A percentile compares a stretch with the other conserved stretches of the same genome.
Evolutionary conservation across 345 rosid species (phyloP).

Genomic region (Garcia nutans): DNA sequence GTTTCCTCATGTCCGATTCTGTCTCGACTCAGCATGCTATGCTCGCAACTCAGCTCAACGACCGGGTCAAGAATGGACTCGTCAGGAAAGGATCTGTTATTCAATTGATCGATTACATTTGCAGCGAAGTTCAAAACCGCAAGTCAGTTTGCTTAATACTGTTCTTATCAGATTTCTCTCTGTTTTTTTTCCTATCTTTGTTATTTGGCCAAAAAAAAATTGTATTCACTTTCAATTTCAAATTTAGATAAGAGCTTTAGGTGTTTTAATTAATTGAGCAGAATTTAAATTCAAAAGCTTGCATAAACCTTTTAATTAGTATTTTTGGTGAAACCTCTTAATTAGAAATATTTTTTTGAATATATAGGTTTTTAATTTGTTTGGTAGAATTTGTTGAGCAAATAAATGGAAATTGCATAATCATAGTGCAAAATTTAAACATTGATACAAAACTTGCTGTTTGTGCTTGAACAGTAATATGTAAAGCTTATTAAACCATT

Average conservation of each 20-base stretch:
- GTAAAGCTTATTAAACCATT: neutral
- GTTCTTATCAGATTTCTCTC: neutral
- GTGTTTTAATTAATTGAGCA: neutral
- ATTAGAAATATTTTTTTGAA: too few species aligned
- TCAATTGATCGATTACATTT: conserved; percentile 81
- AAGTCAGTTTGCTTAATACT: conserved; percentile 33
- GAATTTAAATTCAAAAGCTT: neutral
- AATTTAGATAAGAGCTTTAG: neutral
- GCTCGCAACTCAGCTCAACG: conserved; percentile 82
- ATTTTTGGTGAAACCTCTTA: neutral
- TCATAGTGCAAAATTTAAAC: neutral
- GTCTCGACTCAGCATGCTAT: conserved; percentile 66
- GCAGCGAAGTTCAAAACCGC: conserved; percentile 69
- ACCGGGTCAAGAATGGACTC: conserved; percentile 52
- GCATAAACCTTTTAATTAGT: neutral
- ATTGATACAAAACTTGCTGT: neutral
- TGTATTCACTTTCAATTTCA: neutral
- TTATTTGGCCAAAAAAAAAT: neutral
- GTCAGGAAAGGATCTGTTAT: conserved; percentile 76
- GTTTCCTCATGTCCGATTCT: conserved; percentile 68
- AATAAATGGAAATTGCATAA: neutral
- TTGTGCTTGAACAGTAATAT: neutral
- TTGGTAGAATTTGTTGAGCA: neutral
- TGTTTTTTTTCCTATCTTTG: neutral
- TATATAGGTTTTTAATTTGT: neutral